Evolutionary conservation across 495 filamentous ascomycete species (phyloP), one percentile per base, ranked within the genome.

Genomic region (Hypoxylon lenormandii): DNA sequence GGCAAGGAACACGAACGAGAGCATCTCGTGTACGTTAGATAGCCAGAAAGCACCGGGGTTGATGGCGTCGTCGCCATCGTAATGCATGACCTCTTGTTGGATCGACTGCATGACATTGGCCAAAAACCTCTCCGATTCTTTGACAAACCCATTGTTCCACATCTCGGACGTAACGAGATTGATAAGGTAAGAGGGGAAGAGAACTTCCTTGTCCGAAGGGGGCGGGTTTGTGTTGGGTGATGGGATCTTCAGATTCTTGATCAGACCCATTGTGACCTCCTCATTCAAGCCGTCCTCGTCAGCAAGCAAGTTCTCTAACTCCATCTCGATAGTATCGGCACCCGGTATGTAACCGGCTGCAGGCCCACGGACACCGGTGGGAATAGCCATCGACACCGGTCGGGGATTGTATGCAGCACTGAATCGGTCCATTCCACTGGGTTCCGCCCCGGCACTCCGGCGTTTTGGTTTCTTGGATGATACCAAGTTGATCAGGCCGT

Each of bases 111-210:
- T 99, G 70, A 99, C 94, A 76, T 98, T 99, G 60, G 95, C 95
- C 56, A 99, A 82, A 83, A 99, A 99, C 58, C 94, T 91, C 80
- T 99, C 95, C 19, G 95, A 98, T 81, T 99, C 95, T 82, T 99
- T 98, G 66, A 99, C 96, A 76, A 97, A 99, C 22, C 95, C 95
- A 73, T 99, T 99, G 83, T 99, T 99, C 95, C 95, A 99, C 95
- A 99, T 99, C 80, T 99, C 95, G 11, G 93, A 97, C 12, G 95
- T 99, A 47, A 99, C 95, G 28, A 99, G 87, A 78, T 99, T 99
- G 81, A 99, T 99, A 63, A 99, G 87, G 75, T 97, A 99, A 1
- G 95, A 93, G 18, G 95, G 96, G 86, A 98, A 99, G 52, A 99
- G 83, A 30, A 99, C 94, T 77, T 99, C 95, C 83, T 99, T 99